Base-by-base conservation (phyloP, 768 basidiomycete genomes). In the Leccinum subgranulosum region DNA sequence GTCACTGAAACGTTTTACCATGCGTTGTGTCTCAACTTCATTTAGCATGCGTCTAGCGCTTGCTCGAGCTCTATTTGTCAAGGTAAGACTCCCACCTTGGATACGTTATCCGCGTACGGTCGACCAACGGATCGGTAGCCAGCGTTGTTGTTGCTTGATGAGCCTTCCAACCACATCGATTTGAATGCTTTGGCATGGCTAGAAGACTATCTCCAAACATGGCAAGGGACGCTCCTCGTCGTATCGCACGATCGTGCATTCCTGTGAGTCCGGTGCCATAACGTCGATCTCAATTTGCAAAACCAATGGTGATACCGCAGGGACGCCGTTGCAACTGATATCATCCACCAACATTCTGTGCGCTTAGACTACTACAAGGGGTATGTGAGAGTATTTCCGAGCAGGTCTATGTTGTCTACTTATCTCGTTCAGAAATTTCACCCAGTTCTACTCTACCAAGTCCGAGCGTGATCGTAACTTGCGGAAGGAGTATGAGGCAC, bases 241-340 rank as follows among this genome's bases (percentile, higher is more conserved):
- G 94, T 98, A 87, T 94, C 96, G 53, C 97, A 99, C 80, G 97
- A 99, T 73, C 88, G 97, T 67, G 92, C 94, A 34, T 98, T 98
- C 83, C 76, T 98, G 86, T 90, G 66, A 64, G 84, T 69, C 43
- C 34, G 8, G 21, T 14, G 27, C 19, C 25, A 49, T 6, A 11
- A 27, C 47, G 10, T 21, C 28, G 5, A 25, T 19, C 15, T 41
- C 19, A 5, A 39, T 41, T 39, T 29, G 6, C 15, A 12, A 12
- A 50, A 60, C 50, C 45, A 10, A 56, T 49, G 50, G 31, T 29
- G n/a, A 43, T 43, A 25, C 23, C 51, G 10, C 33, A 91, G 89
- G 54, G 96, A 98, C 72, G 90, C 92, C 15, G 92, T 98, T 36
- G 96, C 97, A 4, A 98, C 97, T 17, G 97, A 99, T 71, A 98